A percentile compares a stretch with the other conserved stretches of the same genome.
Conservation (phyloP, 2,329 filamentous ascomycete species). For the Epichloe scottii region DNA sequence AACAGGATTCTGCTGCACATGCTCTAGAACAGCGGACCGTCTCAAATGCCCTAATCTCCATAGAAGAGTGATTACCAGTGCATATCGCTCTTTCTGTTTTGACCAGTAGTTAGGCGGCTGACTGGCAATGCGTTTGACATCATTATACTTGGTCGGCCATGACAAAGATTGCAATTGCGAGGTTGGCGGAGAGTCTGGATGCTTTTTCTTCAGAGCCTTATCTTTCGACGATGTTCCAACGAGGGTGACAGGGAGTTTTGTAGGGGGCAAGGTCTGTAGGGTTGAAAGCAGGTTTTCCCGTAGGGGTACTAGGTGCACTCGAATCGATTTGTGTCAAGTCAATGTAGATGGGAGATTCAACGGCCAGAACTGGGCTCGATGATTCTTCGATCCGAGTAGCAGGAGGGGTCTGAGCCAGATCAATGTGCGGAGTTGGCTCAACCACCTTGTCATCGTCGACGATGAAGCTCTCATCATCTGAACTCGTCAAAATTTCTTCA, state of each 20-base stretch:
- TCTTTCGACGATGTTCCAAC: neutral
- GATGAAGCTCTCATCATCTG: conserved; percentile 40
- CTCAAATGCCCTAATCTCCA: conserved; percentile 18
- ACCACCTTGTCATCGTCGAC: conserved; percentile 14
- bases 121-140: conserved; percentile 11
- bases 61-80: conserved; percentile 17
- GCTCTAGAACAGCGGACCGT: conserved; percentile 15
- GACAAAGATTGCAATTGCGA: neutral
- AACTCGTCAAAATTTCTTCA: conserved; percentile 35
- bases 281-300: neutral
- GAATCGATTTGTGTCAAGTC: conserved; percentile 18
- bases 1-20: conserved; percentile 11
- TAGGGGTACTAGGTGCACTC: conserved; percentile 7
- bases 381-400: neutral
- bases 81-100: conserved; percentile 16
- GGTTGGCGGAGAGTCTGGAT: neutral
- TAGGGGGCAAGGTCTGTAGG: conserved; percentile 13
- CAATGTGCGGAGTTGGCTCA: neutral
- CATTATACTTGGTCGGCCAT: conserved; percentile 2
- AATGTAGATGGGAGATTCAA: conserved; percentile 13
- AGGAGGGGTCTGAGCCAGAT: neutral
- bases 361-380: conserved; percentile 6
- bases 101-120: conserved; percentile 13
- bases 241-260: conserved; percentile 3
- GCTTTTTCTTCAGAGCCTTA: neutral